Base-by-base conservation (phyloP, 192 early-diverging fungal species). In the Backusella sp. region DNA sequence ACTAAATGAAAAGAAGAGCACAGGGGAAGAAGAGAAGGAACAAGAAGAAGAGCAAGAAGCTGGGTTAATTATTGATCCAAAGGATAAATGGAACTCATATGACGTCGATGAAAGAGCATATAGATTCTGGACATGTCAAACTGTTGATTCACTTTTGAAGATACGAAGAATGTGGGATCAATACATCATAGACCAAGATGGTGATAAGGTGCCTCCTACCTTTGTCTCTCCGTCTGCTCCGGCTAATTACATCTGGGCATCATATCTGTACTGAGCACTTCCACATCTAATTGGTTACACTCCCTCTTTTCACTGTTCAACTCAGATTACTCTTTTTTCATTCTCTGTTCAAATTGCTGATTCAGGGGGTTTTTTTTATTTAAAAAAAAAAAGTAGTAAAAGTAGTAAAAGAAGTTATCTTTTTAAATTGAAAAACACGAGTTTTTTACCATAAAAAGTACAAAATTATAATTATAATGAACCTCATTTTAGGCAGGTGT, bases 181-280 rank as follows among this genome's bases (percentile, higher is more conserved):
- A 17, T 79, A 73, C 52, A 59, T 79, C 35, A 42, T 34, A 28
- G 59, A 68, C 35, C 36, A 73, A 21, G 66, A 70, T 42, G 74
- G 65, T 52, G 66, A 69, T 7, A 66, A 76, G 23, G 76, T 82
- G 23, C 79, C 82, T 19, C 79, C 73, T 53, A 70, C 39, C 15
- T 83, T 69, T 73, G 76, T 83, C 21, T 34, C 30, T 44, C 76
- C 79, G n/a, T 75, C 72, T 19, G 76, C 79, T 19, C 82, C 82
- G 32, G 79, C 82, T 6, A 83, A 74, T 76, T 80, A 66, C 44
- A 73, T 83, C 8, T 83, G 82, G 79, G 82, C 78, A 17, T 80
- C 79, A 17, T 75, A 72, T 52, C 46, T 83, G 80, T 76, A 32
- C 30, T 42, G 49, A 71, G 2, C 3, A 32, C 32, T 32, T 32